These are phyloP conservation scores for Dalbergia cochinchinensis DNA, from an alignment of 306 rosid species.

Conservation along the genomic window DNA sequence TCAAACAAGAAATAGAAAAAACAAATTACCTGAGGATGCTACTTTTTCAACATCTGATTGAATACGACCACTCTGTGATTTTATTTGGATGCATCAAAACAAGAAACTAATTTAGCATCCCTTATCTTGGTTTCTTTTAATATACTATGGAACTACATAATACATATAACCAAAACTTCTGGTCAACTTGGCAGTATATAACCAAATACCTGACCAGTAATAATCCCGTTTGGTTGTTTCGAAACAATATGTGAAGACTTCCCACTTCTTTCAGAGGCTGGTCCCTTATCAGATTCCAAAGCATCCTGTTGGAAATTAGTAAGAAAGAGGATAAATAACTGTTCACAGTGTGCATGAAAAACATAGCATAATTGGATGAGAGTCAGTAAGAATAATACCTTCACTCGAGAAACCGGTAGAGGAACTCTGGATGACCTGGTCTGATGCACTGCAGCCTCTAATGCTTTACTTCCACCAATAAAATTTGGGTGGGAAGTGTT, in stretches of 20 bases:
- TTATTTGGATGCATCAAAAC: constrained; percentile 30
- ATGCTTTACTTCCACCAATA: constrained; percentile 95
- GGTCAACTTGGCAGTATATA: constrained; percentile 27
- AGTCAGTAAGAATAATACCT: constrained; percentile 54
- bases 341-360: constrained; percentile 23
- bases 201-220: constrained; percentile 71
- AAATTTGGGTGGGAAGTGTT: constrained; percentile 98
- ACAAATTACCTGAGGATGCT: constrained; percentile 65
- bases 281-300: constrained; percentile 73
- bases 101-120: constrained; percentile 19
- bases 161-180: constrained; percentile 3
- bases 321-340: not conserved
- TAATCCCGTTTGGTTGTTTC: constrained; percentile 80
- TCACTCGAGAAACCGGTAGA: constrained; percentile 65
- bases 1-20: constrained; percentile 5
- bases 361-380: constrained; percentile 24
- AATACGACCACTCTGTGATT: constrained; percentile 66
- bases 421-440: constrained; percentile 67
- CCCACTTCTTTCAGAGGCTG: constrained; percentile 73
- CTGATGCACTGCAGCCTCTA: constrained; percentile 79
- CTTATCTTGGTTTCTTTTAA: constrained; percentile 16
- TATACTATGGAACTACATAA: not conserved
- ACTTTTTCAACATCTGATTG: constrained; percentile 70
- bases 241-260: constrained; percentile 70
- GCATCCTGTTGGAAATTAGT: constrained; percentile 67